Conservation (phyloP, 2,329 filamentous ascomycete genomes). For the Rhinocladiella similis region DNA sequence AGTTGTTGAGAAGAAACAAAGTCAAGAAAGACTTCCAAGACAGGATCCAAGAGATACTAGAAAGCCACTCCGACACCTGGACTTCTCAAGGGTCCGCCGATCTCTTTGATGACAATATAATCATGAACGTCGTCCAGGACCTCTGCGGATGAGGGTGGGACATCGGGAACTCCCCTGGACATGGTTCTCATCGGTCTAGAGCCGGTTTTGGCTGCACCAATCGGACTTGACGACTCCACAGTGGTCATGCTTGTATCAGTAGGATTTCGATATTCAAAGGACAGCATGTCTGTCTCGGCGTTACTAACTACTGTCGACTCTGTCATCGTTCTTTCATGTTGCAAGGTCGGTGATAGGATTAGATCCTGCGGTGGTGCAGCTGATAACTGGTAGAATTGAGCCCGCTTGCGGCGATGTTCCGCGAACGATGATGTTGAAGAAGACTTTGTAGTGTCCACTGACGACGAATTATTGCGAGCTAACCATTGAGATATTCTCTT, state of each 20-base stretch:
- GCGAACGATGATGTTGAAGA: slow-evolving; percentile 27
- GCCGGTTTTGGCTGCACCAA: slow-evolving; percentile 18
- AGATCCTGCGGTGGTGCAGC: slow-evolving; percentile 20
- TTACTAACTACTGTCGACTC: slow-evolving; percentile 28
- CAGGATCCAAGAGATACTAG: no score
- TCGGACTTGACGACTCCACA: slow-evolving; percentile 22
- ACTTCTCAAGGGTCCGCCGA: slow-evolving; percentile 24
- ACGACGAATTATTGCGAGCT: slow-evolving; percentile 19
- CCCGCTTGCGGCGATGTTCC: slow-evolving; percentile 27
- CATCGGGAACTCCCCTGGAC: slow-evolving; percentile 18
- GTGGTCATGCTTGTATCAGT: slow-evolving; percentile 24
- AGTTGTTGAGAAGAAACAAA: background rate
- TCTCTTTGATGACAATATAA: slow-evolving; percentile 20
- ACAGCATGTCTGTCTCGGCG: slow-evolving; percentile 24
- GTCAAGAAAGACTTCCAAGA: no score
- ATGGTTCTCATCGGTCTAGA: slow-evolving; percentile 21
- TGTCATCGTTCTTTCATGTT: slow-evolving; percentile 27
- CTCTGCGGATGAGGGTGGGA: slow-evolving; percentile 17
- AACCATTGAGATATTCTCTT: slow-evolving; percentile 29
- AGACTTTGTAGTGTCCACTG: slow-evolving; percentile 26
- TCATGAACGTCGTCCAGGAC: slow-evolving; percentile 13
- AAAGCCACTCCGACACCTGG: slow-evolving; percentile 27
- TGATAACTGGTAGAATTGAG: slow-evolving; percentile 29
- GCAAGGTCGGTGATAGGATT: slow-evolving; percentile 9
- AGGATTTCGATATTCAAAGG: slow-evolving; percentile 21